Evolutionary conservation across 169 alveolate genomes (phyloP), one percentile per base, ranked within the genome.

Genomic region (Nephromyces sp.): DNA sequence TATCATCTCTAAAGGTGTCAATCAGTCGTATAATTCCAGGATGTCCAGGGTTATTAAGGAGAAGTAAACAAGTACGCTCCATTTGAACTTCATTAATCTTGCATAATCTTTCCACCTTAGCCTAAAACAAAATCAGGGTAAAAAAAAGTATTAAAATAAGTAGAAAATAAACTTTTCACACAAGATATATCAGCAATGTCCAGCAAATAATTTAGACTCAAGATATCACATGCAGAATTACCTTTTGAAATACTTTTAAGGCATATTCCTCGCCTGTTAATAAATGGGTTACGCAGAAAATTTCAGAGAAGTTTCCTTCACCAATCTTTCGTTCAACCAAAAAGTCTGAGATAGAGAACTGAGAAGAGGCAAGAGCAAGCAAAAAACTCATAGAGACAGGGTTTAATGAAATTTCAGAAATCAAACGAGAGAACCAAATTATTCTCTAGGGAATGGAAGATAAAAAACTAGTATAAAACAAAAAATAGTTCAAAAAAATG

Each of bases 21-120:
- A 84, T 43, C 75, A 88, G 66, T 32, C 82, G 78, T 30, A 88
- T 82, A 52, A 88, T 86, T 64, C 87, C 74, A 15, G 88, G 80
- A 64, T 88, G 90, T 5, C 92, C 92, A 3, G 92, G 93, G 22
- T 52, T 71, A 53, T 83, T 87, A 35, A 89, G 77, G 34, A 67
- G 64, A 32, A 76, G 66, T 85, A 89, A 71, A 52, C 85, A 70
- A 66, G 73, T 70, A 52, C 87, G 80, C 74, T 89, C 94, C 77
- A 83, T 86, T 35, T 78, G 78, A 24, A 87, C 92, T 65, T 69
- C 89, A 29, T 68, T 64, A 25, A 70, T 77, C 31, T 77, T 73
- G 66, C 86, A 61, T 69, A 72, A 73, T 32, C 70, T 35, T 61
- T 67, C 69, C 31, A 89, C 93, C 52, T 69, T 51, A 52, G 81